Evolutionary conservation across 345 rosid species (phyloP).

Genomic region (Ailanthus altissimus): DNA sequence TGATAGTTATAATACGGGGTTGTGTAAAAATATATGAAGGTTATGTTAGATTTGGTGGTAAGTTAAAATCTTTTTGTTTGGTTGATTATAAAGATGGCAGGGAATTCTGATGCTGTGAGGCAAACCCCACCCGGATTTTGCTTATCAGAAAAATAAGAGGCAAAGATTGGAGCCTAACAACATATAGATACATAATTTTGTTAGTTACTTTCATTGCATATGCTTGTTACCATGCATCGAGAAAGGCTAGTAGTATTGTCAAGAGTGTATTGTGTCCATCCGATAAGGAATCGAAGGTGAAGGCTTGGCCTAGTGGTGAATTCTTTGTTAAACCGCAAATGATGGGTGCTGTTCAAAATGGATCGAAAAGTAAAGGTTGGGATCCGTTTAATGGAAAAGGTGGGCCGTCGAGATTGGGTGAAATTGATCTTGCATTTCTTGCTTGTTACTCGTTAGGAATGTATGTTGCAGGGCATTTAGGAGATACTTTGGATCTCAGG

Average conservation of each 20-base stretch:
- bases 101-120: conserved; percentile 37
- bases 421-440: conserved; percentile 84
- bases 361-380: conserved; percentile 53
- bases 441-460: conserved; percentile 86
- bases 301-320: conserved; percentile 72
- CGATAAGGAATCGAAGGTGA: neutral
- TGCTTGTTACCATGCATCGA: conserved; percentile 88
- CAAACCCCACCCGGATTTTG: conserved; percentile 67
- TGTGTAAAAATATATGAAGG: conserved; percentile 13
- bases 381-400: conserved; percentile 68
- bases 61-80: neutral
- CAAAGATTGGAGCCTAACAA: conserved; percentile 62
- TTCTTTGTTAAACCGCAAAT: conserved; percentile 50
- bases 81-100: conserved; percentile 36
- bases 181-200: conserved; percentile 64
- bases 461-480: conserved; percentile 93
- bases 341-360: neutral
- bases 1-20: neutral
- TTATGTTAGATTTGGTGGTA: conserved; percentile 11
- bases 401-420: conserved; percentile 86
- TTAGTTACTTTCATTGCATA: conserved; percentile 85
- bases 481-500: conserved; percentile 82
- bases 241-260: conserved; percentile 90
- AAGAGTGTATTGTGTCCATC: conserved; percentile 81
- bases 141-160: conserved; percentile 52